phyloP scores from a whole-genome alignment of 202 grass and related monocot species.

The Brachypodium distachyon region DNA sequence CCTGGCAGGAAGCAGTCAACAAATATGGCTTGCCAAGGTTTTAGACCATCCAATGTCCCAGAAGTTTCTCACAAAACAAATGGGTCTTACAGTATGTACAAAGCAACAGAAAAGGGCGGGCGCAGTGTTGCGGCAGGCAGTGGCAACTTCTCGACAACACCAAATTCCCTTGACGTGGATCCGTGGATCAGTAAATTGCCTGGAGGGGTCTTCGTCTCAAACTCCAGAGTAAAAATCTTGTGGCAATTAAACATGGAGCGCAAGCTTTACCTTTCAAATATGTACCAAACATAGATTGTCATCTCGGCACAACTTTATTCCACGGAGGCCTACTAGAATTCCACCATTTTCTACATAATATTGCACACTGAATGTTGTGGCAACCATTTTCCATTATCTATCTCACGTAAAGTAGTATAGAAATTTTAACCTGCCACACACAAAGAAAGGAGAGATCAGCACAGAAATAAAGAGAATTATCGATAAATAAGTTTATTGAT shows the following conservation, averaged over 20 bases:
- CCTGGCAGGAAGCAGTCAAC: conserved; percentile 51
- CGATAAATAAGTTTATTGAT: neutral
- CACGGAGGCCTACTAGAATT: conserved; percentile 33
- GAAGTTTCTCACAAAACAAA: conserved; percentile 70
- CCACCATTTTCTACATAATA: conserved; percentile 44
- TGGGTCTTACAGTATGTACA: conserved; percentile 81
- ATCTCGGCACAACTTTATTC: conserved; percentile 42
- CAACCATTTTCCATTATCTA: conserved; percentile 28
- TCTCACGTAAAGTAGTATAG: conserved; percentile 36
- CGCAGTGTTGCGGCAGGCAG: conserved; percentile 41
- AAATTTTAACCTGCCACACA: conserved; percentile 54
- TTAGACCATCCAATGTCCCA: conserved; percentile 51
- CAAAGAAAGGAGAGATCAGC: neutral
- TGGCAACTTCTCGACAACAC: conserved; percentile 52
- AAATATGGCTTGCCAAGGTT: conserved; percentile 65
- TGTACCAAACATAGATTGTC: conserved; percentile 35
- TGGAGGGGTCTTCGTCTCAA: conserved; percentile 37
- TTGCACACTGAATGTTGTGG: conserved; percentile 34
- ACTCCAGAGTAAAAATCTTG: conserved; percentile 41
- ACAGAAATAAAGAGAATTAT: neutral
- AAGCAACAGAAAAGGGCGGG: conserved; percentile 31
- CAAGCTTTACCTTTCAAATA: conserved; percentile 46
- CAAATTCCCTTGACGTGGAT: conserved; percentile 31
- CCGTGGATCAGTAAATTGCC: conserved; percentile 47
- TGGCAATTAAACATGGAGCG: conserved; percentile 19